A percentile compares a stretch with the other conserved stretches of the same genome.
Evolutionary conservation across 305 asterid genomes (phyloP).

Genomic region (Ajuga reptans): DNA sequence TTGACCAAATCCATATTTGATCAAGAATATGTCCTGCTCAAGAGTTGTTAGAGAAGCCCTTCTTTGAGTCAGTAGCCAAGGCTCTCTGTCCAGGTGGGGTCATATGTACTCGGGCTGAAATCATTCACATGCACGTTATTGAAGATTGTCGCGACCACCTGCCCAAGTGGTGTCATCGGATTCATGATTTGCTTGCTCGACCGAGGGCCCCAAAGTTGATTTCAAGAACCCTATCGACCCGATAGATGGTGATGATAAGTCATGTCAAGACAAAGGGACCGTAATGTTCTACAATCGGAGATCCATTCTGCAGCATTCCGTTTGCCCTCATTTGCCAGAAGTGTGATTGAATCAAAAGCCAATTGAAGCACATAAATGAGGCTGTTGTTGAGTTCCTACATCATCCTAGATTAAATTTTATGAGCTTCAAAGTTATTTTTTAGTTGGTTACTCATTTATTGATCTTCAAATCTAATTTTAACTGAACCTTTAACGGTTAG

Average conservation of each 20-base stretch:
- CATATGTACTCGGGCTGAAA: slow-evolving; percentile 92
- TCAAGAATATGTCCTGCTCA: slow-evolving; percentile 78
- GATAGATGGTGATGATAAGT: slow-evolving; percentile 33
- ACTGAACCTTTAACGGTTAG: too few relatives aligned
- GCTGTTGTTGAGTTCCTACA: slow-evolving; percentile 15
- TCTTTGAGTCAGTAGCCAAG: too few relatives aligned
- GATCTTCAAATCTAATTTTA: too few relatives aligned
- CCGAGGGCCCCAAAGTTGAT: slow-evolving; percentile 38
- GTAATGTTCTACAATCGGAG: slow-evolving; percentile 46
- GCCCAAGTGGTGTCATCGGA: slow-evolving; percentile 48
- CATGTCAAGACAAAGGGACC: slow-evolving; percentile 36
- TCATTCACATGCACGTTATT: slow-evolving; percentile 97
- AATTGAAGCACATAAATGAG: slow-evolving; percentile 19
- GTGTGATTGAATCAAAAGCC: slow-evolving; percentile 60
- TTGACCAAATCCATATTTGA: too few relatives aligned
- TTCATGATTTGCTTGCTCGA: slow-evolving; percentile 45
- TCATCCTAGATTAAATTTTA: neutral
- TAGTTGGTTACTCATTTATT: too few relatives aligned
- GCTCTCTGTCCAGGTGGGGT: slow-evolving; percentile 87
- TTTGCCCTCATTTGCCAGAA: slow-evolving; percentile 82
- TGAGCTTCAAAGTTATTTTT: too few relatives aligned
- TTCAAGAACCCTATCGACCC: slow-evolving; percentile 38
- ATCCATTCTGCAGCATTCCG: slow-evolving; percentile 87
- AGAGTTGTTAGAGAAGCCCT: slow-evolving; percentile 24
- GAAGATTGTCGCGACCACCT: slow-evolving; percentile 80